These are phyloP conservation scores for Teratosphaeria pseudoeucalypti DNA, from an alignment of 2,329 filamentous ascomycete species.

Conservation along the genomic window DNA sequence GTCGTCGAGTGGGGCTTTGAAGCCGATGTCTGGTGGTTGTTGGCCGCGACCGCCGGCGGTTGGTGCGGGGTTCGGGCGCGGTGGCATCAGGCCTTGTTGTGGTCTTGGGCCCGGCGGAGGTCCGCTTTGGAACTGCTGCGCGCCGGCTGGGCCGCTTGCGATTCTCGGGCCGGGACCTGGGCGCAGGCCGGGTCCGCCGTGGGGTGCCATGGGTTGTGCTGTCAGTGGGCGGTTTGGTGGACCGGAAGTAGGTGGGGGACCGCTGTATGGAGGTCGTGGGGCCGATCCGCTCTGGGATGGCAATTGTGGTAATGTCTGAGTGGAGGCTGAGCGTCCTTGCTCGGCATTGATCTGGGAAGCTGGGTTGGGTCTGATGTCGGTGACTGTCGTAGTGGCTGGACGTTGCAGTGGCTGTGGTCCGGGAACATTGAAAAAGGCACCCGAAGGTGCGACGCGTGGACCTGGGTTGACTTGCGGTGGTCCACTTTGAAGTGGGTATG, in stretches of 20 bases:
- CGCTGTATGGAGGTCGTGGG: constrained; percentile 9
- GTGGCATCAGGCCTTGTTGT: constrained; percentile 10
- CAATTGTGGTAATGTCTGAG: constrained; percentile 12
- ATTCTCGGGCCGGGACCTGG: constrained; percentile 17
- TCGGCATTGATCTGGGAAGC: constrained; percentile 44
- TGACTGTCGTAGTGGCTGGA: constrained; percentile 32
- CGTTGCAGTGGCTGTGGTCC: constrained; percentile 7
- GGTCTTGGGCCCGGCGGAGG: constrained; percentile 4
- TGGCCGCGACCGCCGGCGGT: constrained; percentile 1
- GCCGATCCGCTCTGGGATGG: constrained; percentile 24
- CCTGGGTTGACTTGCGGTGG: constrained; percentile 31
- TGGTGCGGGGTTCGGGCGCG: constrained; percentile 12
- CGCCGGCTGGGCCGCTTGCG: constrained; percentile 22
- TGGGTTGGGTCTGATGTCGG: constrained; percentile 42
- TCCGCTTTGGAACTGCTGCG: constrained; percentile 7
- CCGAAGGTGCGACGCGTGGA: constrained; percentile 20
- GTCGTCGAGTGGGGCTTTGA: constrained; percentile 34
- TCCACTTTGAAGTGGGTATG: constrained; percentile 61
- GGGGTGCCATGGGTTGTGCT: neutral
- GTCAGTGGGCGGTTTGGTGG: constrained; percentile 7
- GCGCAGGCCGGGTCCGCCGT: constrained; percentile 7
- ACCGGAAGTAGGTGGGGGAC: constrained; percentile 6
- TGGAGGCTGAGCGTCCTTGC: constrained; percentile 20
- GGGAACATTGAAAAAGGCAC: constrained; percentile 26
- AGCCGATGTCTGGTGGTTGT: constrained; percentile 29